phyloP scores from a whole-genome alignment of 2,329 filamentous ascomycete species.

The Pseudogymnoascus sp. region DNA sequence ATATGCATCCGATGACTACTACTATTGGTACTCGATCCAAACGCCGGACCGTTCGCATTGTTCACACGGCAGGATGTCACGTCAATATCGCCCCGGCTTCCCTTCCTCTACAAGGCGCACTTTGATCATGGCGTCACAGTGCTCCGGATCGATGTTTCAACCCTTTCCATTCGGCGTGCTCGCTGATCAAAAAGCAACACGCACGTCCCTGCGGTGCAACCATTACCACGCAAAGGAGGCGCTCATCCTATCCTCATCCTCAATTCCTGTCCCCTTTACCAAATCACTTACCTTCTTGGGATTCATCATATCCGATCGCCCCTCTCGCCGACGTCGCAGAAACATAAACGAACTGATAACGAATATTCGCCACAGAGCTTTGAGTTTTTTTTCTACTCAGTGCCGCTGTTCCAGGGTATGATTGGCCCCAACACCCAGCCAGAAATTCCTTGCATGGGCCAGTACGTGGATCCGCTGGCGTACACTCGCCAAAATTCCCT shows the following conservation, averaged over 20 bases:
- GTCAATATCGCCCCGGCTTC: neutral
- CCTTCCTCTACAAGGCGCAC: neutral
- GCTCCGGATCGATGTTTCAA: neutral
- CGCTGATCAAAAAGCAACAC: neutral
- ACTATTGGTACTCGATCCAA: neutral
- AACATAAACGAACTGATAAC: neutral
- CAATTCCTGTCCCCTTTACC: neutral
- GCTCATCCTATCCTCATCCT: neutral
- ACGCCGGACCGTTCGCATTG: neutral
- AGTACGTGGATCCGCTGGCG: neutral
- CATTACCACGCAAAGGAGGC: neutral
- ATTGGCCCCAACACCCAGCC: neutral
- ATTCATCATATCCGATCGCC: neutral
- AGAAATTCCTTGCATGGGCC: conserved; percentile 2
- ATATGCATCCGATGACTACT: neutral
- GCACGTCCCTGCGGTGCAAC: neutral
- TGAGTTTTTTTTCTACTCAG: neutral
- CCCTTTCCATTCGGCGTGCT: neutral
- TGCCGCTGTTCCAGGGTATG: neutral
- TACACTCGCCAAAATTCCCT: neutral
- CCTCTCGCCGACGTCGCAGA: neutral
- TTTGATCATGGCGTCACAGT: neutral
- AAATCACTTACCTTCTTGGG: neutral
- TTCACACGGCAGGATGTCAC: conserved; percentile 4
- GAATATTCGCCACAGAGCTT: neutral